Evolutionary conservation across 2,329 filamentous ascomycete genomes (phyloP), one percentile per base, ranked within the genome.

Genomic region (Beauveria caledonica): DNA sequence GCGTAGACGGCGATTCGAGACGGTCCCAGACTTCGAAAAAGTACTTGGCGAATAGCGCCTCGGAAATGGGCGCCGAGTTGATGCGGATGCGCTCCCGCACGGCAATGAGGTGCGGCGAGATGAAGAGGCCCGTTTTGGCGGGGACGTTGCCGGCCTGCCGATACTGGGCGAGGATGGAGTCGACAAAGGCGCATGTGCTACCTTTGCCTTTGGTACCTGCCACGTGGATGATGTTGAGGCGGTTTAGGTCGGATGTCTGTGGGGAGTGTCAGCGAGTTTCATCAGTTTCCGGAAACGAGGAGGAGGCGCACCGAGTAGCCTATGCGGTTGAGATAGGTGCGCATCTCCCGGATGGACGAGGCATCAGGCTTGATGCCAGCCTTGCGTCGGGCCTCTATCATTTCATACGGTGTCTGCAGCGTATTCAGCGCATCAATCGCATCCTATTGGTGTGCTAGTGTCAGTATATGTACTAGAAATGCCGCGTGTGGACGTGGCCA

Each of bases 341-440:
- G 80, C 85, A 95, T 95, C 72, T 96, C 89, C 3, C 84, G 83
- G 52, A 94, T 85, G 9, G 89, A 78, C 60, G 80, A 78, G 62
- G 84, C 79, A 73, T 94, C 89, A 68, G 89, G 85, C 29, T 80
- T 82, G 63, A 86, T 77, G 21, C 90, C 89, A 19, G 87, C 88
- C 71, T 89, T 89, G 59, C 86, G 82, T 56, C 94, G 86, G 55
- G 87, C 86, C 70, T 96, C 86, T 19, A 97, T 83, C 56, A 91
- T 82, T 53, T 88, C 84, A 70, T 88, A 93, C 57, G 96, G 95
- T 46, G 89, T 91, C 73, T 99, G 94, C 55, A 97, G 85, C 49
- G 90, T 88, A 74, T 97, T 97, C 69, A 97, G 83, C 44, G 89
- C 85, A 66, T 86, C 79, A 64, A 97, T 86, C 52, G 93, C 94